Evolutionary conservation across 257 asterid species (phyloP), one percentile per base, ranked within the genome.

Genomic region (Solanum ossicruentum): DNA sequence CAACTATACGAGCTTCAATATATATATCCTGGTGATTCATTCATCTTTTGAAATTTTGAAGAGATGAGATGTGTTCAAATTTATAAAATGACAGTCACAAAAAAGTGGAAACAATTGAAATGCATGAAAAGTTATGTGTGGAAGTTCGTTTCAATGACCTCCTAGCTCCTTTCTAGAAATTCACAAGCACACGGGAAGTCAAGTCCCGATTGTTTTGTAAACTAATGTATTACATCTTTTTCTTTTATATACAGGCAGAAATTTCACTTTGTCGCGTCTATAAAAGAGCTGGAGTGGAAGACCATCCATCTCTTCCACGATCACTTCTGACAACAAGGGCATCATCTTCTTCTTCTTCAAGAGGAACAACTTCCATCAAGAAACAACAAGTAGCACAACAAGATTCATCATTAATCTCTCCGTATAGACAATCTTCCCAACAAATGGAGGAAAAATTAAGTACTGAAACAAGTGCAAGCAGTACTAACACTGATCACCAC

Each of bases 281-380:
- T 92, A 97, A 97, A 84, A 87, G 99, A 84, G 90, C 98, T 5
- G 99, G 98, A 86, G 95, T 97, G 6, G 99, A 93, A 84, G 99
- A 97, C 66, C 97, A 90, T 85, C 98, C 94, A 0, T 91, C 95
- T 18, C 94, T 95, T 20, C 98, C 99, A 3, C 95, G 98, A 7
- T 88, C 91, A 28, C 90, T 92, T 70, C 88, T 92, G 3, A 78
- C 83, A 0, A 85, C 94, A 6, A 87, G 88, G 70, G 89, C 91
- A 2, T 61, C 90, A 1, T 84, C 92, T 0, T 80, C 91, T 4
- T 87, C 90, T 41, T 85, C 92, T 12, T 85, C 92, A 5, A 63
- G 89, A 84, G 88, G 85, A 80, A 10, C 87, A 10, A 52, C 84
- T 13, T 17, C 83, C 6, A 23, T 36, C 12, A 88, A 88, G 85